A percentile compares a stretch with the other conserved stretches of the same genome.
These are phyloP conservation scores for Rhodotorula sp. DNA, from an alignment of 1,284 basidiomycete genomes.

Conservation along the genomic window DNA sequence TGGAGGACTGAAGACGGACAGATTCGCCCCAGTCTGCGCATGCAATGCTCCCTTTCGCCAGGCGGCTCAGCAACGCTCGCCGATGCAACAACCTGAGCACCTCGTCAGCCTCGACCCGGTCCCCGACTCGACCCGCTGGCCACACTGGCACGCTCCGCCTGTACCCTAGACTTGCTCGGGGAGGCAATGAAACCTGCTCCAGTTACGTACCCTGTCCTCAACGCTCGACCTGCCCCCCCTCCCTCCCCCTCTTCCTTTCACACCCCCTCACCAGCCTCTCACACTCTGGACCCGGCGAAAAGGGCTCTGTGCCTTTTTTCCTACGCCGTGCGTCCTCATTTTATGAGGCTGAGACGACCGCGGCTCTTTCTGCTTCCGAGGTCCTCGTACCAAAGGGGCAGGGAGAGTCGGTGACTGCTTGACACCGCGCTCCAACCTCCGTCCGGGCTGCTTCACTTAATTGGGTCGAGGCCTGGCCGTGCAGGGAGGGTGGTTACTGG, in stretches of 20 bases:
- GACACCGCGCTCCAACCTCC: constrained; percentile 9
- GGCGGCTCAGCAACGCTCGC: background rate
- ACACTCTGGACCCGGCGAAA: constrained; percentile 28
- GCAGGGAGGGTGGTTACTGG: constrained; percentile 1
- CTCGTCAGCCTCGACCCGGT: background rate
- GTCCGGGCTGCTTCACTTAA: background rate
- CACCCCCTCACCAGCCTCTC: constrained; percentile 3
- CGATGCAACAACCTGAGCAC: background rate
- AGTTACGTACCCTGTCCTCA: background rate
- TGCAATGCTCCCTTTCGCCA: background rate
- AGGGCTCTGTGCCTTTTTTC: background rate
- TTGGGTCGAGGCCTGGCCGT: background rate
- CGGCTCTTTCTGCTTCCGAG: background rate
- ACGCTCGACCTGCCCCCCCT: too few species aligned
- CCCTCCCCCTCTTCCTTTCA: background rate
- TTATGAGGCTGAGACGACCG: constrained; percentile 19
- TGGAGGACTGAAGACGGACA: too few species aligned
- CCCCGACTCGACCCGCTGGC: too few species aligned
- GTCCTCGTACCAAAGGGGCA: background rate
- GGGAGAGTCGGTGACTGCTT: background rate
- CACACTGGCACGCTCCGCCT: too few species aligned
- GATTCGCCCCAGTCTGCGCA: too few species aligned
- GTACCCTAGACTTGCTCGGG: too few species aligned
- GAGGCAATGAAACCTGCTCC: background rate
- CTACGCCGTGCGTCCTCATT: constrained; percentile 20